Evolutionary conservation across 495 filamentous ascomycete genomes (phyloP), one percentile per base, ranked within the genome.

Genomic region (Penicillium crystallinum): DNA sequence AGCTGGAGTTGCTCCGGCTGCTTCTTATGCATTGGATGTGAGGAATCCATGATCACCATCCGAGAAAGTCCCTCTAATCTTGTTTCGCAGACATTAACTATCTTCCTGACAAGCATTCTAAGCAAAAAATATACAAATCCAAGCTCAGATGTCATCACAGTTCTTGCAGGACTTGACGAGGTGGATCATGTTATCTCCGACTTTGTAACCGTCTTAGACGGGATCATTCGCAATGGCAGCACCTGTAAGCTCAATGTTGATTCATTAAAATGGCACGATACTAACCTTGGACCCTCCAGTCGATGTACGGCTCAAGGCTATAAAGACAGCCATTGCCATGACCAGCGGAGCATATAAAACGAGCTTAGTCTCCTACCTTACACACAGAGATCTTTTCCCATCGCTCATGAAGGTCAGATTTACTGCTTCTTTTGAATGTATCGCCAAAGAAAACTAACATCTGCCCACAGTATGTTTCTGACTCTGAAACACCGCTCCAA

Each of bases 321-420:
- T 96, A 39, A 78, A 85, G 61, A 83, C 88, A 12, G 87, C 91
- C 6, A 77, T 97, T 34, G 85, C 90, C 2, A 84, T 96, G 50
- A 83, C 87, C n/a, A 88, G 91, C 25, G 90, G 91, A 21, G 91
- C 90, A 44, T 97, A 96, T 67, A 90, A 93, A 65, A 98, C 93
- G 4, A 90, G 87, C 50, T 75, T 98, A 27, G 77, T 97, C 39
- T 92, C 91, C 2, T 98, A 97, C 66, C 93, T 98, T 63, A 96
- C 89, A 19, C 90, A 97, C 61, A 77, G 91, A 49, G 93, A 98
- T 73, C 76, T 97, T 18, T 97, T 98, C 63, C 93, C 91, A 8
- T 82, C 90, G 25, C 77, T 97, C 41, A 95, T 97, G 84, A 96
- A 95, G 84, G 91, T 95, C 65, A 52, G 46, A 25, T 37, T 17